Percentiles rank a stretch among this genome's conserved stretches.
Evolutionary conservation across 2,329 filamentous ascomycete genomes (phyloP).

Genomic region (Chaetomium sp.): DNA sequence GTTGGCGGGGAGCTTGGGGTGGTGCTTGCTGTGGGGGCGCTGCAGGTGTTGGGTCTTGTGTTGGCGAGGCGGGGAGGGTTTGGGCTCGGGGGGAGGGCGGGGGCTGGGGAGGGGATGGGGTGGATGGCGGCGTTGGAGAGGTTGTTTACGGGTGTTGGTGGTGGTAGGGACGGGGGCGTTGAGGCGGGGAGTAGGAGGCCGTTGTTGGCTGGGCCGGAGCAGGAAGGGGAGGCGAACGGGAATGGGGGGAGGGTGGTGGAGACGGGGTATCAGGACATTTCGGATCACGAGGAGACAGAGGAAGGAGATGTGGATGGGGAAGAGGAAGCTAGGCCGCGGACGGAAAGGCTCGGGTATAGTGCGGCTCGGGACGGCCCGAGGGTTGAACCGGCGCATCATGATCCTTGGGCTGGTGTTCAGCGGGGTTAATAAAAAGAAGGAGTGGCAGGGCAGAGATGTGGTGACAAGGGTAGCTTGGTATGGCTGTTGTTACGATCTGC

Average conservation of each 20-base stretch:
- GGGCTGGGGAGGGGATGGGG: background rate
- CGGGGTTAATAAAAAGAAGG: slow-evolving; percentile 1
- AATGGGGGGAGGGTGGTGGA: background rate
- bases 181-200: slow-evolving; percentile 3
- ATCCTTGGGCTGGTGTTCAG: slow-evolving; percentile 25
- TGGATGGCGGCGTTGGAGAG: background rate
- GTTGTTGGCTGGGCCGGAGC: slow-evolving; percentile 15
- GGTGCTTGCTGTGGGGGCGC: slow-evolving; percentile 15
- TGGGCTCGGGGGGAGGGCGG: background rate
- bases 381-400: slow-evolving; percentile 26
- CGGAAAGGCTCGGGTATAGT: slow-evolving; percentile 13
- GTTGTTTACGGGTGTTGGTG: background rate
- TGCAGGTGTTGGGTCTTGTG: slow-evolving; percentile 26
- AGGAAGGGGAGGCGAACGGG: background rate
- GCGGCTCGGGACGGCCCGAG: slow-evolving; percentile 15
- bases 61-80: slow-evolving; percentile 7
- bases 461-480: background rate
- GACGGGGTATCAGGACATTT: slow-evolving; percentile 5
- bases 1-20: slow-evolving; percentile 24
- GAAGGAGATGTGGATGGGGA: background rate
- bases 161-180: background rate
- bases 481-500: too few species aligned
- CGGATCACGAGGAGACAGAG: slow-evolving; percentile 6
- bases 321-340: slow-evolving; percentile 12
- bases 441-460: background rate